A percentile compares a stretch with the other conserved stretches of the same genome.
phyloP scores from a whole-genome alignment of 495 filamentous ascomycete genomes.

The Daldinia loculata region DNA sequence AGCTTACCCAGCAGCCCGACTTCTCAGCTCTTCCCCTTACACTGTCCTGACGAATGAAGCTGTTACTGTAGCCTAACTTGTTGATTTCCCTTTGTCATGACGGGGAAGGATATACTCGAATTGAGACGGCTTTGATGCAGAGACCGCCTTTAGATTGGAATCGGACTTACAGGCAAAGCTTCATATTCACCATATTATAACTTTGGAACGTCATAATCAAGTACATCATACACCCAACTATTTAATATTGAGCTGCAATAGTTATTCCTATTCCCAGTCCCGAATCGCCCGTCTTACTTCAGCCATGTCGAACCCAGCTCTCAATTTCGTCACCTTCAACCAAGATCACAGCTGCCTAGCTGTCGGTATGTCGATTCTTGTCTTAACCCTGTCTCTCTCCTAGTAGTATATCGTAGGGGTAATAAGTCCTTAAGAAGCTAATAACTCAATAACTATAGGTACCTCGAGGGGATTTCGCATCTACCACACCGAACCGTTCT shows the following conservation, averaged over 20 bases:
- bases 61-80: slow-evolving; percentile 14
- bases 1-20: background rate
- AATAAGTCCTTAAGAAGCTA: slow-evolving; percentile 5
- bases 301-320: slow-evolving; percentile 64
- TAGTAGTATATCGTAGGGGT: background rate
- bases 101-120: slow-evolving; percentile 16
- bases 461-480: slow-evolving; percentile 93
- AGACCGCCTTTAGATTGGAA: slow-evolving; percentile 4
- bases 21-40: background rate
- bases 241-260: slow-evolving; percentile 3
- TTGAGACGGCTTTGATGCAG: slow-evolving; percentile 28
- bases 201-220: background rate
- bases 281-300: slow-evolving; percentile 2
- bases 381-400: background rate
- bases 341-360: slow-evolving; percentile 97
- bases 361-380: slow-evolving; percentile 69
- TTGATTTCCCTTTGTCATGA: slow-evolving; percentile 34
- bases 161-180: slow-evolving; percentile 9
- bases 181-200: slow-evolving; percentile 10
- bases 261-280: background rate
- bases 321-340: slow-evolving; percentile 99
- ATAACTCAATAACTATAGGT: slow-evolving; percentile 56
- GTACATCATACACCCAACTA: background rate
- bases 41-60: slow-evolving; percentile 13
- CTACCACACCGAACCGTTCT: slow-evolving; percentile 95